Evolutionary conservation across 1,284 basidiomycete genomes (phyloP).

Genomic region (Moniliophthora roreri): DNA sequence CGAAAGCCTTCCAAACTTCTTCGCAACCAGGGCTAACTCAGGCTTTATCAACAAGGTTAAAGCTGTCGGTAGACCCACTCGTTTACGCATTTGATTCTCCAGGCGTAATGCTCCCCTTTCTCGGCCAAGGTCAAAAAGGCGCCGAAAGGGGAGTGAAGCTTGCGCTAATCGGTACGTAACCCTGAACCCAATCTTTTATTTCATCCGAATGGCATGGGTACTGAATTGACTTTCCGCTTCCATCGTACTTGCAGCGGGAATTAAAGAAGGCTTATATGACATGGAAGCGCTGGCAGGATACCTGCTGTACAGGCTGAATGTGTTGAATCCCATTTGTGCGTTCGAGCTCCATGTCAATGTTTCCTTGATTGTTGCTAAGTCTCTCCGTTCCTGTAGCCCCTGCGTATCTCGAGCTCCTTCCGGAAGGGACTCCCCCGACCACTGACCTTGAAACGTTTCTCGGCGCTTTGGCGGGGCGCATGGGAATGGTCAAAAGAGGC

Average conservation of each 20-base stretch:
- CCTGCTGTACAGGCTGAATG: constrained; percentile 85
- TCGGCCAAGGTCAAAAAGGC: constrained; percentile 83
- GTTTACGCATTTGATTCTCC: constrained; percentile 97
- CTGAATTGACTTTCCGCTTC: constrained; percentile 13
- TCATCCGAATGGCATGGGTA: not conserved
- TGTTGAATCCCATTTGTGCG: constrained; percentile 67
- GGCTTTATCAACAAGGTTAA: constrained; percentile 79
- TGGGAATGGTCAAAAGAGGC: constrained; percentile 82
- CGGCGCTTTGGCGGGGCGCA: constrained; percentile 63
- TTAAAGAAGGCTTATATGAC: constrained; percentile 93
- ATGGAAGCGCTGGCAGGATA: constrained; percentile 84
- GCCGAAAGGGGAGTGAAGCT: constrained; percentile 93
- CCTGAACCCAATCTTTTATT: not conserved
- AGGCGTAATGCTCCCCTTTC: constrained; percentile 95
- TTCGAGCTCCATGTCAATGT: too few species aligned
- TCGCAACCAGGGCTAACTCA: constrained; percentile 89
- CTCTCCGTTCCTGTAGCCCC: constrained; percentile 43
- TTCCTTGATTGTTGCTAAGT: constrained; percentile 26
- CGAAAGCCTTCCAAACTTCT: constrained; percentile 89
- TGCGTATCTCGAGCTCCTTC: constrained; percentile 67
- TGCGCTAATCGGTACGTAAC: constrained; percentile 82
- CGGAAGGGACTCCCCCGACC: constrained; percentile 52
- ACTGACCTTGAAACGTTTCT: constrained; percentile 67
- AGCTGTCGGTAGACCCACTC: constrained; percentile 74
- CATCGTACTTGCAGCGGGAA: constrained; percentile 65